Conservation (phyloP, 495 filamentous ascomycete species). For the Aspergillus taichungensis region DNA sequence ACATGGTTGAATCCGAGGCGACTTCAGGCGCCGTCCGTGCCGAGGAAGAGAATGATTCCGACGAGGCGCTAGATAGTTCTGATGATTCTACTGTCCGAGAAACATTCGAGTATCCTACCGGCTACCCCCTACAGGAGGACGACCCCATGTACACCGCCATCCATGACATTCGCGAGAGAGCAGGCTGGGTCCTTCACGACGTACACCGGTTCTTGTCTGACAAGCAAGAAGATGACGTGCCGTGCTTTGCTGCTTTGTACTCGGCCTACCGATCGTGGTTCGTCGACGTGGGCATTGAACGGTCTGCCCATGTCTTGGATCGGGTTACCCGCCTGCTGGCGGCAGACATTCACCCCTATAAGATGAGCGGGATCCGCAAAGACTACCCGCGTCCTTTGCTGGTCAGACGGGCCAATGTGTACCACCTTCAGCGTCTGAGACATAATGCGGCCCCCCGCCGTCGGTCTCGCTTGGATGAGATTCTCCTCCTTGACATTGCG, state of each 20-base stretch:
- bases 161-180: conserved; percentile 67
- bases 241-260: conserved; percentile 88
- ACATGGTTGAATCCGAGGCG: conserved; percentile 29
- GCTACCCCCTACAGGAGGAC: conserved; percentile 64
- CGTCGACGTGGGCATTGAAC: conserved; percentile 90
- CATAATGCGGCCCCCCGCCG: conserved; percentile 85
- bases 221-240: conserved; percentile 90
- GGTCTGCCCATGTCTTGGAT: conserved; percentile 89
- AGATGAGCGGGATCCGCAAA: conserved; percentile 86
- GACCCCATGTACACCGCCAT: conserved; percentile 60
- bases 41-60: conserved; percentile 47
- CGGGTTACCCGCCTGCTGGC: conserved; percentile 71
- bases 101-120: conserved; percentile 75
- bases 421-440: conserved; percentile 84
- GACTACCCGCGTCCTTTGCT: conserved; percentile 85
- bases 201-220: conserved; percentile 76
- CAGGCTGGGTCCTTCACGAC: conserved; percentile 70
- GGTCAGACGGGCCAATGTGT: conserved; percentile 82
- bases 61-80: conserved; percentile 54
- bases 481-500: conserved; percentile 77
- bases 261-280: conserved; percentile 94
- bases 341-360: conserved; percentile 84
- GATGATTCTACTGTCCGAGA: conserved; percentile 78
- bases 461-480: conserved; percentile 75
- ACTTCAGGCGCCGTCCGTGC: conserved; percentile 29